Percentiles rank a stretch among this genome's conserved stretches.
These are phyloP conservation scores for Malassezia cuniculi DNA, from an alignment of 1,284 basidiomycete genomes.

Conservation along the genomic window DNA sequence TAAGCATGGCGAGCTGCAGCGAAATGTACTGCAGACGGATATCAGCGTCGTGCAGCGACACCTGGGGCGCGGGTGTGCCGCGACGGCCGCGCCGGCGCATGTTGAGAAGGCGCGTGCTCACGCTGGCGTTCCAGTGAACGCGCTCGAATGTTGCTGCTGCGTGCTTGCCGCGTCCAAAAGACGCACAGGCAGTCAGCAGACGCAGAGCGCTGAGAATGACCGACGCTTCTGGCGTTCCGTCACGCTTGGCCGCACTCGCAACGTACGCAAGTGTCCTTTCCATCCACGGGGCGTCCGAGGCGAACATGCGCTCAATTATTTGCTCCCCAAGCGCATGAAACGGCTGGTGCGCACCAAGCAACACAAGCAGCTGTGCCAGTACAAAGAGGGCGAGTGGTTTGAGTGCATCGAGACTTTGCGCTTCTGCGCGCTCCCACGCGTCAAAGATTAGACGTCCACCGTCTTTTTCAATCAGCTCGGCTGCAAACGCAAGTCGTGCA, in stretches of 20 bases:
- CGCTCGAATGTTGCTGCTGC: conserved; percentile 27
- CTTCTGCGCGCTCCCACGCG: conserved; percentile 16
- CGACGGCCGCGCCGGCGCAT: conserved; percentile 17
- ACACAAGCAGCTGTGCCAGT: conserved; percentile 29
- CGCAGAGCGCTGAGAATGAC: conserved; percentile 21
- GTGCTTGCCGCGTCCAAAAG: conserved; percentile 25
- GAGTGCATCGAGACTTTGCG: conserved; percentile 15
- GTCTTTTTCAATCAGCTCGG: conserved; percentile 1
- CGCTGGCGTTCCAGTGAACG: conserved; percentile 30
- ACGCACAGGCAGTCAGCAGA: conserved; percentile 24
- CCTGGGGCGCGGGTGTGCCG: not conserved
- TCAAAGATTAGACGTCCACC: conserved; percentile 9
- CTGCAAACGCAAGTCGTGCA: conserved; percentile 6
- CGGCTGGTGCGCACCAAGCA: conserved; percentile 33
- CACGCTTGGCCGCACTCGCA: conserved; percentile 13
- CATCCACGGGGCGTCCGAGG: conserved; percentile 22
- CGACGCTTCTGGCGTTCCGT: conserved; percentile 13
- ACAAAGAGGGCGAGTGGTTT: conserved; percentile 26
- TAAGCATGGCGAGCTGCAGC: conserved; percentile 31
- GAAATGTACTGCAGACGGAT: conserved; percentile 37
- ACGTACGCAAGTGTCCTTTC: conserved; percentile 23
- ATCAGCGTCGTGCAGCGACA: conserved; percentile 27
- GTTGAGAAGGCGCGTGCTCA: conserved; percentile 24
- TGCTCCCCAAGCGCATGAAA: conserved; percentile 26
- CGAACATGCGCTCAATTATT: conserved; percentile 24